Conservation (phyloP, 2,329 filamentous ascomycete genomes). For the Xylariaceae sp. region DNA sequence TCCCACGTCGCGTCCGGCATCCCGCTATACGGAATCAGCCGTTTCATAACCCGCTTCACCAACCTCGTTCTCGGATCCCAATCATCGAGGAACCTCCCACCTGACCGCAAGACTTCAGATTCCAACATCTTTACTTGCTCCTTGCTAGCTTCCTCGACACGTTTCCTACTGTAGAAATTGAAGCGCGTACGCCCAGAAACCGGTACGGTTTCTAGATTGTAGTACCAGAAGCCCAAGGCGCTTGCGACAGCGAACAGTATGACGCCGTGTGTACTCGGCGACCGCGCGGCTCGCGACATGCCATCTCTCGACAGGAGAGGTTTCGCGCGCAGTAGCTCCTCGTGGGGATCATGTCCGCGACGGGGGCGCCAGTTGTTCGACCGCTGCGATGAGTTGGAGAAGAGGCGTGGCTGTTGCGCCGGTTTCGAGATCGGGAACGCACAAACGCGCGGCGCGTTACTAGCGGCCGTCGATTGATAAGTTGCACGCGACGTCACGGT, state of each 20-base stretch:
- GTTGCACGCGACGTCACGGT: slow-evolving; percentile 1
- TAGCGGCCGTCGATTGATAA: background rate
- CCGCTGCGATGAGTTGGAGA: slow-evolving; percentile 19
- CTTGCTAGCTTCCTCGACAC: slow-evolving; percentile 51
- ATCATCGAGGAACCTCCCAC: slow-evolving; percentile 53
- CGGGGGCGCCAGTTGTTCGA: slow-evolving; percentile 23
- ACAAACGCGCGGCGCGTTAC: background rate
- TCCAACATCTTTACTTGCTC: slow-evolving; percentile 53
- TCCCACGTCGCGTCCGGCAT: slow-evolving; percentile 62
- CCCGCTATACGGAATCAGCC: slow-evolving; percentile 65
- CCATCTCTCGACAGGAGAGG: slow-evolving; percentile 38
- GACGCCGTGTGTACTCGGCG: slow-evolving; percentile 38
- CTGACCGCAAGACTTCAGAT: slow-evolving; percentile 47
- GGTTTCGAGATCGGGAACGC: slow-evolving; percentile 4
- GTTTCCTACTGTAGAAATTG: slow-evolving; percentile 59
- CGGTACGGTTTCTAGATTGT: slow-evolving; percentile 68
- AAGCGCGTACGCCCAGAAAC: slow-evolving; percentile 69
- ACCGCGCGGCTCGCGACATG: slow-evolving; percentile 30
- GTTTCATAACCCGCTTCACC: slow-evolving; percentile 61
- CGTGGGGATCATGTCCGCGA: slow-evolving; percentile 10
- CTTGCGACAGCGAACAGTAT: slow-evolving; percentile 38
- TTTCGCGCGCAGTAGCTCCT: slow-evolving; percentile 25
- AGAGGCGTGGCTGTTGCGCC: slow-evolving; percentile 5
- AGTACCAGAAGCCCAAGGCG: slow-evolving; percentile 58
- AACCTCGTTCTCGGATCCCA: slow-evolving; percentile 52